phyloP scores from a whole-genome alignment of 2,329 filamentous ascomycete genomes.

The Fusarium falciforme region DNA sequence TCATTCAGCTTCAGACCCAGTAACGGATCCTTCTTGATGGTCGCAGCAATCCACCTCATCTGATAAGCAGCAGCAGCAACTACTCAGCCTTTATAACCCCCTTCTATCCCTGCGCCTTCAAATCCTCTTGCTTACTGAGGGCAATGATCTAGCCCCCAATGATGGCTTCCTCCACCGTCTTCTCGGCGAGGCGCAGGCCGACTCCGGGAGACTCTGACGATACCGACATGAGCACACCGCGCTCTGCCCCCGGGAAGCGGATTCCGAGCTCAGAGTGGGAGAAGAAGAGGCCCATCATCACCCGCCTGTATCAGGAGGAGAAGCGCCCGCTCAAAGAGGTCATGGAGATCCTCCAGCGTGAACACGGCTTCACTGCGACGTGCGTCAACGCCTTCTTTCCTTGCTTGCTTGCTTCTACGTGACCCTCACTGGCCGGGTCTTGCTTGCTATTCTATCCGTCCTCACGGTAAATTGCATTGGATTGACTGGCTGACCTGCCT shows the following conservation, averaged over 20 bases:
- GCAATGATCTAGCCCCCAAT: constrained; percentile 20
- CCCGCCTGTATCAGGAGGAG: constrained; percentile 53
- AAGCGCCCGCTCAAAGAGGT: constrained; percentile 55
- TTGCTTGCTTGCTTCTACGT: not conserved
- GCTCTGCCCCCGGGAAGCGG: constrained; percentile 44
- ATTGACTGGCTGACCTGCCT: not conserved
- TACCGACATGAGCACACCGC: constrained; percentile 43
- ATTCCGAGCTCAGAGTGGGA: constrained; percentile 50
- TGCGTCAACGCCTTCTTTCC: constrained; percentile 39
- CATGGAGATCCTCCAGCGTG: constrained; percentile 52
- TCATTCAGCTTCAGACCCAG: not conserved
- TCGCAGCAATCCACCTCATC: not conserved
- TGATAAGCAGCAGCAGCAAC: not conserved
- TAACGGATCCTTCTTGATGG: not conserved
- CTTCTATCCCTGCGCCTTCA: constrained; percentile 3
- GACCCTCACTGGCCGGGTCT: not conserved
- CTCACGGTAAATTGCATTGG: not conserved
- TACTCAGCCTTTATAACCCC: not conserved
- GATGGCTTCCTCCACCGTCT: constrained; percentile 39
- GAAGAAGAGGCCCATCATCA: constrained; percentile 51
- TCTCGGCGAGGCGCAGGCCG: constrained; percentile 39
- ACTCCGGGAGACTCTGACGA: constrained; percentile 45
- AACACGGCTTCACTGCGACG: constrained; percentile 54
- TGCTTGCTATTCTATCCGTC: not conserved
- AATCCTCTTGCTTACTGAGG: not conserved